phyloP scores from a whole-genome alignment of 176 grass and related monocot species.

The Cenchrus purpureus region DNA sequence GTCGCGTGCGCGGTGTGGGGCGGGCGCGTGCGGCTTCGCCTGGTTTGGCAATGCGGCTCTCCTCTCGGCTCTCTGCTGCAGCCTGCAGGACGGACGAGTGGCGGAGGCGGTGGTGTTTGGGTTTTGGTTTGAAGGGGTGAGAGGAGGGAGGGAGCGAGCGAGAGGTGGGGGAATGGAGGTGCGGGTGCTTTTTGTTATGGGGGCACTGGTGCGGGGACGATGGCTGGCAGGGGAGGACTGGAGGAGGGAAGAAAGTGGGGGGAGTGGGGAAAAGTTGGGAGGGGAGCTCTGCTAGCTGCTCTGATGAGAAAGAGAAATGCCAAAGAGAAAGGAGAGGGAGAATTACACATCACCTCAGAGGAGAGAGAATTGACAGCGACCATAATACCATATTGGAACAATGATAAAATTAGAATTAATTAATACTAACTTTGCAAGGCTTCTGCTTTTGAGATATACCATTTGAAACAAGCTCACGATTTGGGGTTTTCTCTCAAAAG shows the following conservation, averaged over 20 bases:
- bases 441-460: not conserved
- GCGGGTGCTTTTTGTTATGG: constrained; percentile 55
- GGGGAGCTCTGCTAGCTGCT: constrained; percentile 9
- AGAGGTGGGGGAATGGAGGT: constrained; percentile 43
- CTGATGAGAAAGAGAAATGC: not conserved
- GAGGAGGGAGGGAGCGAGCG: not conserved
- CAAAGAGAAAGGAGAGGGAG: not conserved
- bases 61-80: not conserved
- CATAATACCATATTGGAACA: not conserved
- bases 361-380: not conserved
- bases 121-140: not conserved
- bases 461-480: not conserved
- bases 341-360: constrained; percentile 50
- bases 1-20: constrained; percentile 15
- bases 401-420: not conserved
- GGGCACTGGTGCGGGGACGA: constrained; percentile 37
- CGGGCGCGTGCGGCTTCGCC: not conserved
- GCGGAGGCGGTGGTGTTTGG: not conserved
- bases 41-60: constrained; percentile 50
- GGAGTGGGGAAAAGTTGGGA: constrained; percentile 41
- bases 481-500: not conserved
- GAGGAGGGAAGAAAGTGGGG: constrained; percentile 40
- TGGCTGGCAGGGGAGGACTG: constrained; percentile 12
- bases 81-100: not conserved
- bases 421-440: not conserved